Conservation (phyloP, 2,329 filamentous ascomycete species). For the Aspergillus fischeri region DNA sequence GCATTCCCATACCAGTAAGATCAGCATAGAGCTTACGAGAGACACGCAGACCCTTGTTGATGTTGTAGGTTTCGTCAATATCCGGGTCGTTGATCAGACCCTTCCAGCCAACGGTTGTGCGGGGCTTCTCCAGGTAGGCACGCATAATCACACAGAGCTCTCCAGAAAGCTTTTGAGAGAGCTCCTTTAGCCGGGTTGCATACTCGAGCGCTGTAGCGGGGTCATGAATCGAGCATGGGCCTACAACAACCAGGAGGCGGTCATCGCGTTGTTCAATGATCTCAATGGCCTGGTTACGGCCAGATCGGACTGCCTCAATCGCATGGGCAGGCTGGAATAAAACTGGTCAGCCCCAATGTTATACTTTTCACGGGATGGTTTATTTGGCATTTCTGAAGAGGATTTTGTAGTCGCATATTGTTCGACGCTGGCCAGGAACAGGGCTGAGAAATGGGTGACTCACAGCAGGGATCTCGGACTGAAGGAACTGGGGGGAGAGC, state of each 20-base stretch:
- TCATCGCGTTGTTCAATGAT: constrained; percentile 74
- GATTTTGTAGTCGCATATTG: neutral
- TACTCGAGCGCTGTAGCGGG: constrained; percentile 85
- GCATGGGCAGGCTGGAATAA: constrained; percentile 33
- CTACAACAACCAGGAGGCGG: constrained; percentile 88
- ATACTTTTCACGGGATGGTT: constrained; percentile 55
- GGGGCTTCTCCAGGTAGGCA: constrained; percentile 97
- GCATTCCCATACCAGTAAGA: constrained; percentile 80
- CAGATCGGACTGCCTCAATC: constrained; percentile 40
- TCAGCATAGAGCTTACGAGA: constrained; percentile 93
- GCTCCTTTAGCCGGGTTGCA: constrained; percentile 68
- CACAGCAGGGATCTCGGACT: constrained; percentile 72
- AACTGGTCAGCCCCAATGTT: constrained; percentile 13
- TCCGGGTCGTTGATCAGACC: constrained; percentile 98
- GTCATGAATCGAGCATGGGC: constrained; percentile 97
- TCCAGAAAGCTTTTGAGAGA: constrained; percentile 73
- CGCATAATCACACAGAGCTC: constrained; percentile 96
- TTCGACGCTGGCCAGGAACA: neutral
- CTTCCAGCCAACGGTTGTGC: constrained; percentile 98
- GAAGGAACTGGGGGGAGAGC: constrained; percentile 81
- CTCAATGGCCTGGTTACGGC: constrained; percentile 57
- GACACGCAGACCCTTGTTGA: constrained; percentile 94
- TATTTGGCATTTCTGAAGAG: neutral
- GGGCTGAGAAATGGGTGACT: constrained; percentile 60
- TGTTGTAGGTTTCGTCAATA: constrained; percentile 94